A percentile compares a stretch with the other conserved stretches of the same genome.
Conservation (phyloP, 2,329 filamentous ascomycete genomes). For the Tricladium varicosporioides region DNA sequence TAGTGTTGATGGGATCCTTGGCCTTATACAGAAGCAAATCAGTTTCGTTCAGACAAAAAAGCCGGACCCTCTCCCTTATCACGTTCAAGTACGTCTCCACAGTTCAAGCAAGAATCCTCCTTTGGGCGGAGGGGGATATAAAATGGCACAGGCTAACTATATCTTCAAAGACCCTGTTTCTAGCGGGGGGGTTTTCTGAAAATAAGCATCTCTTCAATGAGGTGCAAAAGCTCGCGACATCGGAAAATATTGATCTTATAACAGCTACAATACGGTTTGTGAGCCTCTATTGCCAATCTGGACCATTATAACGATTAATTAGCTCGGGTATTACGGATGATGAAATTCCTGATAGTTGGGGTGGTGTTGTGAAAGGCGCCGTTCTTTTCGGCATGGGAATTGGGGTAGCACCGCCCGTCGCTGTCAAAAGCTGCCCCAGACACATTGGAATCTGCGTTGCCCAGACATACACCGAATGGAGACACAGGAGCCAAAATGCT, state of each 20-base stretch:
- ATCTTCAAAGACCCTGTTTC: constrained; percentile 1
- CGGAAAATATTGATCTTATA: constrained; percentile 1
- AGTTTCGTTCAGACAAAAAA: background rate
- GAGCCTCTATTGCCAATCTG: too few relatives aligned
- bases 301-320: too few relatives aligned
- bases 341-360: background rate
- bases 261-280: too few relatives aligned
- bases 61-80: background rate
- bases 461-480: constrained; percentile 2
- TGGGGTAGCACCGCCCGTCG: background rate
- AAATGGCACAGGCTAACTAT: too few relatives aligned
- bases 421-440: background rate
- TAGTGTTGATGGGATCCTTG: background rate
- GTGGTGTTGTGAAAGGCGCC: constrained; percentile 4
- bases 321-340: too few relatives aligned
- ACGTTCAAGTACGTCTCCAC: background rate
- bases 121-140: too few relatives aligned
- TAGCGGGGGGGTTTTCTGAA: constrained; percentile 6
- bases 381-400: constrained; percentile 6
- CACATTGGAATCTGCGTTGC: constrained; percentile 4
- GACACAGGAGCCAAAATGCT: background rate
- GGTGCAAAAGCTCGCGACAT: background rate
- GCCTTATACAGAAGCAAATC: background rate
- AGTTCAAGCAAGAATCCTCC: too few relatives aligned
- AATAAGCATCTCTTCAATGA: constrained; percentile 6